Base-by-base conservation (phyloP, 2,329 filamentous ascomycete genomes). In the Aspergillus sp. region DNA sequence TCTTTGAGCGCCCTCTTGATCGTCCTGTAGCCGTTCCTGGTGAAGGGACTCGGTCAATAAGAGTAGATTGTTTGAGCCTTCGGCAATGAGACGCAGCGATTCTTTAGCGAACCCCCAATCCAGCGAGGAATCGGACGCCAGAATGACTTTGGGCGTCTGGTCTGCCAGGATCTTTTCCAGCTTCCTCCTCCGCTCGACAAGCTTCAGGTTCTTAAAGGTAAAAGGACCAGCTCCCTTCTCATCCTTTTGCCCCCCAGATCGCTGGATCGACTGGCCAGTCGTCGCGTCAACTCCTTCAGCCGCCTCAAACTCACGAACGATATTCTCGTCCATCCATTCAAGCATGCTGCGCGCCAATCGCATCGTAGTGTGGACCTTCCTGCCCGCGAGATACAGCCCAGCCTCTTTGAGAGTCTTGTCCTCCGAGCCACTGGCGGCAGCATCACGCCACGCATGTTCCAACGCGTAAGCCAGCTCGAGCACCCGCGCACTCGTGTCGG, bases 251-350 rank as follows among this genome's bases (percentile, higher is more conserved):
- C 62, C 63, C 45, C 67, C 63, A 42, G 63, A 55, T 45, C 67
- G 64, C 56, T 78, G 78, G 24, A 69, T 74, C 45, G 60, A 57
- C 53, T 74, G 71, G n/a, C 65, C 63, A 9, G 62, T 60, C 6
- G 63, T 62, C 47, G 63, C 65, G 51, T 76, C 73, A 20, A 66
- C 68, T 33, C 73, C 72, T 52, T 76, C 72, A 1, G 72, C 78
- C 14, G 87, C 85, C 68, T 96, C 92, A 56, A 96, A 95, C 63
- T 97, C 93, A 50, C 91, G 86, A 40, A 95, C 88, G 53, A 99
- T 95, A 52, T 86, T 87, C 65, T 96, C 92, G 66, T 97, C 92
- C 92, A 99, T 97, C 94, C 94, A 99, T 67, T 99, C 94, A 30
- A 99, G 78, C 89, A 99, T 95, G 69, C 93, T 96, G 60, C 92